Evolutionary conservation across 1,284 basidiomycete genomes (phyloP), one percentile per base, ranked within the genome.

Genomic region (Hypsizygus ulmarius): DNA sequence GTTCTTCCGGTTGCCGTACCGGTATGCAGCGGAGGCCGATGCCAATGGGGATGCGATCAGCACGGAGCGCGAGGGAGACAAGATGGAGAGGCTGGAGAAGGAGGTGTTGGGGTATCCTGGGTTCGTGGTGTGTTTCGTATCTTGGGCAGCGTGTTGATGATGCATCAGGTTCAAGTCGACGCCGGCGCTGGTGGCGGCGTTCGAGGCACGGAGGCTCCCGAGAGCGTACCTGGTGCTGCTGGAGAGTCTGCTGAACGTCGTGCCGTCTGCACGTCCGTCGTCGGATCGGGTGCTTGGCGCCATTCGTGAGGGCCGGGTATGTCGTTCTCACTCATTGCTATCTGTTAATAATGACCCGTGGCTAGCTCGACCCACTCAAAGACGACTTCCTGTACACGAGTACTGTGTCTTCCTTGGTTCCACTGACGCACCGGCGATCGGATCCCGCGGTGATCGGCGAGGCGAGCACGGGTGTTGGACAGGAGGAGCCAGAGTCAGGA

Each of bases 1-100:
- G 1, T 97, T 96, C 68, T 92, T 97, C 67, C 78, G 79, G 27
- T 65, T 93, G 15, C 92, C 92, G 0, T 95, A 92, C 59, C 74
- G 72, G 15, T 81, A 87, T 54, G 83, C 87, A 5, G 63, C 72
- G 15, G 74, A 73, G 15, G 74, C 72, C 3, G 73, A 77, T 49
- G 72, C 69, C 0, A 72, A 73, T 46, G 69, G 64, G 6, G 62
- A 62, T 41, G 39, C 56, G 3, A 34, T 58, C 5, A 69, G 69
- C 42, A 59, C 61, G 12, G 60, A 64, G 41, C 73, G 72, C 16
- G 85, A 81, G 51, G 70, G 57, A 3, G 80, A 80, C 11, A 84
- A 86, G 55, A 71, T 90, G 66, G 74, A 78, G 38, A 65, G 65
- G 33, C 68, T 97, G 27, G 84, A 91, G 56, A 71, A 70, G 15